phyloP scores from a whole-genome alignment of 805 yeast species.

The Danielozyma ontarioensis region DNA sequence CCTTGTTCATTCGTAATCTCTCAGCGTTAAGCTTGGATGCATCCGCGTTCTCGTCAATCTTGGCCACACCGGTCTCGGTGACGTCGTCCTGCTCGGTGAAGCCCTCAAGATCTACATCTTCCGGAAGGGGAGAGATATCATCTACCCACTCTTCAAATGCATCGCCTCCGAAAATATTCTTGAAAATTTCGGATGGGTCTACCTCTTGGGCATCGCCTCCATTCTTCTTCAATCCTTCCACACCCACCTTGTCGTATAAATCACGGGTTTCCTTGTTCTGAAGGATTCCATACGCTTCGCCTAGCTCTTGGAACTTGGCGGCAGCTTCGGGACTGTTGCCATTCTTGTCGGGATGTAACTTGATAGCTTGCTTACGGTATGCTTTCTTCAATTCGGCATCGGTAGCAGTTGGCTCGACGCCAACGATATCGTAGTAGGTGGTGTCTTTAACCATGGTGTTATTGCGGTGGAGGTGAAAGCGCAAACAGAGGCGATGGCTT shows the following conservation, averaged over 20 bases:
- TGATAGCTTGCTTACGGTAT: slow-evolving; percentile 84
- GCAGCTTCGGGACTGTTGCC: slow-evolving; percentile 93
- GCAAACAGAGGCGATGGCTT: too few species aligned
- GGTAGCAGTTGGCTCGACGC: slow-evolving; percentile 63
- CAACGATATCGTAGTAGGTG: slow-evolving; percentile 77
- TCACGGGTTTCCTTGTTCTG: slow-evolving; percentile 66
- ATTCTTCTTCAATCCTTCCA: slow-evolving; percentile 51
- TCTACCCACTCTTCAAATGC: slow-evolving; percentile 81
- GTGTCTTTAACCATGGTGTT: slow-evolving; percentile 74
- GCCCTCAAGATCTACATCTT: slow-evolving; percentile 17
- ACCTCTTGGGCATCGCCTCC: slow-evolving; percentile 57
- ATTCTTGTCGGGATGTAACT: slow-evolving; percentile 92
- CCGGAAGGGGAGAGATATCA: slow-evolving; percentile 73
- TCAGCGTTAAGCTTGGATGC: slow-evolving; percentile 12
- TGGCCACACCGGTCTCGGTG: slow-evolving; percentile 19
- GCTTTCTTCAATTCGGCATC: slow-evolving; percentile 87
- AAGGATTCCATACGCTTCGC: slow-evolving; percentile 70
- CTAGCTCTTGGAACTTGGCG: slow-evolving; percentile 69
- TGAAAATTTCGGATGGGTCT: slow-evolving; percentile 84
- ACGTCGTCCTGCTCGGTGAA: slow-evolving; percentile 29
- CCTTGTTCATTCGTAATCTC: slow-evolving; percentile 20
- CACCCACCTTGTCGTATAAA: slow-evolving; percentile 79
- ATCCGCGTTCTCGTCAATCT: slow-evolving; percentile 3
- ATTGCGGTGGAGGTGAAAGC: slow-evolving; percentile 3
- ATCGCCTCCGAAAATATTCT: slow-evolving; percentile 80